Evolutionary conservation across 1,284 basidiomycete species (phyloP).

Genomic region (Malassezia restricta): DNA sequence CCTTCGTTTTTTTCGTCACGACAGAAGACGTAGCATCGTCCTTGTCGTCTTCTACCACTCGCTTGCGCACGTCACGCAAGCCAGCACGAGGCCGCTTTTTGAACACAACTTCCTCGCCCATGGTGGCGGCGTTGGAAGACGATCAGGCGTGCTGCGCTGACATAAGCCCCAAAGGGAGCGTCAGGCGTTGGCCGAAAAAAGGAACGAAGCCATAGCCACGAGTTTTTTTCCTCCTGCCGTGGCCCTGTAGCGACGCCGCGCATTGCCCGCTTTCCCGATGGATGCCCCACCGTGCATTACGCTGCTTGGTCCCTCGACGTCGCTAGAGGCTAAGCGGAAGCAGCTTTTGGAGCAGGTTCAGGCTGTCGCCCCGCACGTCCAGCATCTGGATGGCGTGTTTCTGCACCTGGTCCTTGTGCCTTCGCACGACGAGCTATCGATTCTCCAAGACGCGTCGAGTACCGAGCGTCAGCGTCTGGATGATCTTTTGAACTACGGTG

Average conservation of each 20-base stretch:
- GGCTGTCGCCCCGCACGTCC: slow-evolving; percentile 52
- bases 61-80: slow-evolving; percentile 13
- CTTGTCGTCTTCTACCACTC: background rate
- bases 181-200: no score
- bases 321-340: slow-evolving; percentile 55
- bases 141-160: background rate
- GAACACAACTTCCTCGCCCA: slow-evolving; percentile 12
- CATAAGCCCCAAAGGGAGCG: background rate
- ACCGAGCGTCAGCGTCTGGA: slow-evolving; percentile 55
- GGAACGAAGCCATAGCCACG: no score
- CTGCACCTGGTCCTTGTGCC: slow-evolving; percentile 69
- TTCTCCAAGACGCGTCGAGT: slow-evolving; percentile 52
- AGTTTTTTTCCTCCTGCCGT: background rate
- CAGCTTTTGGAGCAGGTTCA: slow-evolving; percentile 60
- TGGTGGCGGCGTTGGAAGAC: background rate
- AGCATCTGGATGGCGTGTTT: slow-evolving; percentile 68
- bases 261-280: no score
- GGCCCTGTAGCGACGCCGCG: no score
- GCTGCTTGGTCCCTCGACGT: slow-evolving; percentile 45
- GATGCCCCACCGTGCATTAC: slow-evolving; percentile 15
- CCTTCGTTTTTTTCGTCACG: slow-evolving; percentile 8
- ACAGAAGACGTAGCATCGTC: background rate
- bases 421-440: slow-evolving; percentile 50
- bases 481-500: slow-evolving; percentile 74
- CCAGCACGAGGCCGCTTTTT: slow-evolving; percentile 6